phyloP scores from a whole-genome alignment of 768 basidiomycete genomes.

The Naganishia vishniacii region DNA sequence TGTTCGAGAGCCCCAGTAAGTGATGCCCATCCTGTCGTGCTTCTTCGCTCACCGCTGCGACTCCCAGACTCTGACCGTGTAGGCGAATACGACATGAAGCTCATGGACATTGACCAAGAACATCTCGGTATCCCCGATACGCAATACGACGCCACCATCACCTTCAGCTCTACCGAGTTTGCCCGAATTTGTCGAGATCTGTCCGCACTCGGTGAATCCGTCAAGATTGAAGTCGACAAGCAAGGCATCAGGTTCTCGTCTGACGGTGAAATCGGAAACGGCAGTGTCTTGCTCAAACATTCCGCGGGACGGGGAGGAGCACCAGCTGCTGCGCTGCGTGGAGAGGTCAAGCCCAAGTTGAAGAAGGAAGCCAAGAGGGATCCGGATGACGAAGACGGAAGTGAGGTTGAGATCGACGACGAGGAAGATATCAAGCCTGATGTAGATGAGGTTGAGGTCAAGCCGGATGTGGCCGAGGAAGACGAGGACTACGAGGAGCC shows the following conservation, averaged over 20 bases:
- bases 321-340: slow-evolving; percentile 23
- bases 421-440: slow-evolving; percentile 52
- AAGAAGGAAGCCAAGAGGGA: slow-evolving; percentile 47
- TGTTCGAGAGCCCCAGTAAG: slow-evolving; percentile 84
- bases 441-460: slow-evolving; percentile 45
- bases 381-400: slow-evolving; percentile 28
- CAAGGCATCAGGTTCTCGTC: slow-evolving; percentile 88
- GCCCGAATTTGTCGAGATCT: slow-evolving; percentile 88
- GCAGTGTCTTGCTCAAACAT: slow-evolving; percentile 74
- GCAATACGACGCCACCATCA: slow-evolving; percentile 87
- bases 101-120: slow-evolving; percentile 98
- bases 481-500: slow-evolving; percentile 50
- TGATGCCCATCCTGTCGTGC: slow-evolving; percentile 28
- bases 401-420: slow-evolving; percentile 54
- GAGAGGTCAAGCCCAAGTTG: slow-evolving; percentile 43
- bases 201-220: slow-evolving; percentile 80
- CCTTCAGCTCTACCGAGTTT: slow-evolving; percentile 81
- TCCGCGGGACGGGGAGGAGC: slow-evolving; percentile 44
- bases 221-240: slow-evolving; percentile 90
- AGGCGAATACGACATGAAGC: slow-evolving; percentile 97
- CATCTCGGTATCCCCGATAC: slow-evolving; percentile 93
- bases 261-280: slow-evolving; percentile 92
- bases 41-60: not conserved
- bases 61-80: slow-evolving; percentile 76
- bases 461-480: slow-evolving; percentile 40